These are phyloP conservation scores for Fusarium sp. DNA, from an alignment of 2,329 filamentous ascomycete genomes.

Conservation along the genomic window DNA sequence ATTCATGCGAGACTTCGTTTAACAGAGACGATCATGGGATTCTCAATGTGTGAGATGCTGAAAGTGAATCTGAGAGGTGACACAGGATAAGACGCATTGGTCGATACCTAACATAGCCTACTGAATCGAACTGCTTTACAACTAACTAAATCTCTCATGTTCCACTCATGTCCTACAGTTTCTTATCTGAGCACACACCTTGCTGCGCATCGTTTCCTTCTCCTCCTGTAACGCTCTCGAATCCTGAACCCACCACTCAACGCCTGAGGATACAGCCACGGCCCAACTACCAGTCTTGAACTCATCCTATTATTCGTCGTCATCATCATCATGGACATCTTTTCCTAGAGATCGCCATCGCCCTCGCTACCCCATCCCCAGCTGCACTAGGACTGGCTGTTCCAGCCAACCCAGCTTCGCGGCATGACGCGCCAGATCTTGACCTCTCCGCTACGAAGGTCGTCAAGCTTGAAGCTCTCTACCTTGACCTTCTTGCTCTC, in stretches of 20 bases:
- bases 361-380: conserved; percentile 31
- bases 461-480: conserved; percentile 93
- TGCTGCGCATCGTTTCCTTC: conserved; percentile 12
- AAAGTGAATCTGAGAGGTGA: not conserved
- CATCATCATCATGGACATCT: conserved; percentile 26
- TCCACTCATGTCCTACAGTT: conserved; percentile 14
- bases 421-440: conserved; percentile 98
- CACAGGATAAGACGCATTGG: conserved; percentile 36
- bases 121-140: conserved; percentile 45
- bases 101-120: conserved; percentile 43
- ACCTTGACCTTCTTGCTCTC: conserved; percentile 94
- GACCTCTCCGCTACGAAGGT: conserved; percentile 91
- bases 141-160: conserved; percentile 38
- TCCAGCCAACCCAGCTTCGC: conserved; percentile 92
- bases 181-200: conserved; percentile 10
- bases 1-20: not conserved
- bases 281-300: conserved; percentile 10
- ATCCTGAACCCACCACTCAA: conserved; percentile 23
- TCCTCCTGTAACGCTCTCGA: conserved; percentile 19
- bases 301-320: conserved; percentile 25
- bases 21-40: conserved; percentile 12
- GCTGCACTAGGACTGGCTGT: conserved; percentile 64
- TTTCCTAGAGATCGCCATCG: conserved; percentile 12
- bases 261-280: conserved; percentile 23
- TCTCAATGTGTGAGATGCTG: not conserved